These are phyloP conservation scores for Cladosporium sp. DNA, from an alignment of 2,329 filamentous ascomycete genomes.

Conservation along the genomic window DNA sequence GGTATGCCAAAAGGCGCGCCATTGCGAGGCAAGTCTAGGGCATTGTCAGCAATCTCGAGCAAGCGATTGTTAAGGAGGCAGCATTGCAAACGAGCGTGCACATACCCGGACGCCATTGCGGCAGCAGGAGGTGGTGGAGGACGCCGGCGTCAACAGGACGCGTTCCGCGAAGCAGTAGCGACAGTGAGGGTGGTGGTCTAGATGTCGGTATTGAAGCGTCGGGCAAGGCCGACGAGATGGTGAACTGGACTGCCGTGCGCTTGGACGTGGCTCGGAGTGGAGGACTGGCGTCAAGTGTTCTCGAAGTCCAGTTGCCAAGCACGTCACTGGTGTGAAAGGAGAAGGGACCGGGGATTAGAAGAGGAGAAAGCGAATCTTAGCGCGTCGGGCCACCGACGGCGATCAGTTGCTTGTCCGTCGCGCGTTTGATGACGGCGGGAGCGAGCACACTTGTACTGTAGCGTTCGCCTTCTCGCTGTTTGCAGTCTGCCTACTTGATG, in stretches of 20 bases:
- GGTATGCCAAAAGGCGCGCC: slow-evolving; percentile 90
- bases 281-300: not conserved
- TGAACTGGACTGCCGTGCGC: not conserved
- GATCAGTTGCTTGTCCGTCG: slow-evolving; percentile 8
- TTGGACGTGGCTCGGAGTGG: not conserved
- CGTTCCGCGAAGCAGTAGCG: slow-evolving; percentile 1
- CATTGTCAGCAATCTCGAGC: not conserved
- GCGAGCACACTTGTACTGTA: too few species aligned
- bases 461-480: too few species aligned
- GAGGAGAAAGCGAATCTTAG: slow-evolving; percentile 2
- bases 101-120: slow-evolving; percentile 9
- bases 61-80: not conserved
- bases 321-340: slow-evolving; percentile 6
- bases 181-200: not conserved
- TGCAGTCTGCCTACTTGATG: too few species aligned
- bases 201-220: not conserved
- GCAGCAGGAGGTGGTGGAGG: not conserved
- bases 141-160: not conserved
- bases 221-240: not conserved
- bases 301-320: slow-evolving; percentile 5
- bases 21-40: slow-evolving; percentile 45
- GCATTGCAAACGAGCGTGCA: not conserved
- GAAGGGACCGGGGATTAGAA: not conserved
- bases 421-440: not conserved
- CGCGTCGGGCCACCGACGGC: slow-evolving; percentile 1